phyloP scores from a whole-genome alignment of 768 basidiomycete genomes.

The Panaeolus papilionaceus region DNA sequence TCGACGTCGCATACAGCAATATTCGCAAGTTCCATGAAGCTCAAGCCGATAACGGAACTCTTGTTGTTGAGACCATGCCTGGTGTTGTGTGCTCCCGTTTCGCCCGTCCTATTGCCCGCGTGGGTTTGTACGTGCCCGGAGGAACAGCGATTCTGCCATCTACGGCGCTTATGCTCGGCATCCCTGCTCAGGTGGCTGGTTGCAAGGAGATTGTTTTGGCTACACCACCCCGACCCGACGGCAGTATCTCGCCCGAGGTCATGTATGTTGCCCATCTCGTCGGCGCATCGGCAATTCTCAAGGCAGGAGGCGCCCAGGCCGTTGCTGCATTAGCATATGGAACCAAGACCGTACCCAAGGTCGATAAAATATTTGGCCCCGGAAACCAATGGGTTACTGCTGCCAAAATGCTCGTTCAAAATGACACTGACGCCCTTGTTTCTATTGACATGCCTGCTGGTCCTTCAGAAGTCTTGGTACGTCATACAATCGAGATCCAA shows the following conservation, averaged over 20 bases:
- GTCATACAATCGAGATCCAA: slow-evolving; percentile 34
- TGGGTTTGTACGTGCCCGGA: slow-evolving; percentile 96
- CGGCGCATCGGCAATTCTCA: slow-evolving; percentile 89
- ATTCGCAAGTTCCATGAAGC: slow-evolving; percentile 92
- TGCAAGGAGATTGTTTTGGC: slow-evolving; percentile 93
- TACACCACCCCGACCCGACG: slow-evolving; percentile 94
- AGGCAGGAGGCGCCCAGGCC: slow-evolving; percentile 97
- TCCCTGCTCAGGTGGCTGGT: slow-evolving; percentile 96
- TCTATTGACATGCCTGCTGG: slow-evolving; percentile 99
- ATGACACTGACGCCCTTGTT: slow-evolving; percentile 95
- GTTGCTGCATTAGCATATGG: slow-evolving; percentile 97
- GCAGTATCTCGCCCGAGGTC: slow-evolving; percentile 94
- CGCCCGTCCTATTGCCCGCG: slow-evolving; percentile 92
- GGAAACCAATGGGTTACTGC: slow-evolving; percentile 99
- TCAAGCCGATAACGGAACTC: slow-evolving; percentile 71
- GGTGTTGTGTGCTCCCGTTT: slow-evolving; percentile 97
- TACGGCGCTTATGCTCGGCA: slow-evolving; percentile 97
- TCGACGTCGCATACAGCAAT: slow-evolving; percentile 90
- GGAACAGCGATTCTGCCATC: slow-evolving; percentile 96
- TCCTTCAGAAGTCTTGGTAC: slow-evolving; percentile 94
- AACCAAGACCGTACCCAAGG: slow-evolving; percentile 93
- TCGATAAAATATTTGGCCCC: slow-evolving; percentile 99
- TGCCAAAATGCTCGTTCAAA: slow-evolving; percentile 99
- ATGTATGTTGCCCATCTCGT: slow-evolving; percentile 94
- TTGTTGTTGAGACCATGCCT: slow-evolving; percentile 96